These are phyloP conservation scores for Chrysanthemum makinoi DNA, from an alignment of 129 eudicot genomes.

Conservation along the genomic window DNA sequence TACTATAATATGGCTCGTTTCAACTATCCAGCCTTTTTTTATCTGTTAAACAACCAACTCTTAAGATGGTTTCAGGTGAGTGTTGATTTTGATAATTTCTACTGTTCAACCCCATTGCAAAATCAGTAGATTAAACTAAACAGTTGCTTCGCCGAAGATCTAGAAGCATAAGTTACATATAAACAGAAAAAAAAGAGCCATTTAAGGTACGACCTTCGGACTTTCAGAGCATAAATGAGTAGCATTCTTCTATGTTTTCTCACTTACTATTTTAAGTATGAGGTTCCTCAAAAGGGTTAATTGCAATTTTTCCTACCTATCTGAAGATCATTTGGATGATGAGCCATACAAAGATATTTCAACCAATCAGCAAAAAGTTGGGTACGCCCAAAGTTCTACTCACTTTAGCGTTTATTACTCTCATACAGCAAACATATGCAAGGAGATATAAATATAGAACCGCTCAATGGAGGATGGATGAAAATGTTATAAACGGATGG, in stretches of 20 bases:
- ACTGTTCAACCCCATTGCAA: not conserved
- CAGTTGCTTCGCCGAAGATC: not conserved
- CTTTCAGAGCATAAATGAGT: conserved; percentile 5
- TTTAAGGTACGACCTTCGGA: not conserved
- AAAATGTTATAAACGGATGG: not conserved
- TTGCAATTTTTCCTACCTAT: not conserved
- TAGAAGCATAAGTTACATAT: not conserved
- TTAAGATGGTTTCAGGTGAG: not conserved
- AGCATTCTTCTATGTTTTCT: not conserved
- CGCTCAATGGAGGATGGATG: not conserved
- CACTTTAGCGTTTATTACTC: not conserved
- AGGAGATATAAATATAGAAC: not conserved
- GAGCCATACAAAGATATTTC: not conserved
- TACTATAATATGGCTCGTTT: not conserved
- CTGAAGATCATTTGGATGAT: not conserved
- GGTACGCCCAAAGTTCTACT: not conserved
- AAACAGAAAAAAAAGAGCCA: not conserved
- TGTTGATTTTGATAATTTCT: not conserved
- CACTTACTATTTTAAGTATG: not conserved
- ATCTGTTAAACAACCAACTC: not conserved
- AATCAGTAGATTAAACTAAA: conserved; percentile 5
- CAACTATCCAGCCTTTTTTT: not conserved
- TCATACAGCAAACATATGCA: not conserved
- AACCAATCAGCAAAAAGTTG: not conserved
- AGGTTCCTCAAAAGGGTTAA: not conserved